A percentile compares a stretch with the other conserved stretches of the same genome.
These are phyloP conservation scores for Papiliotrema laurentii DNA, from an alignment of 1,284 basidiomycete genomes.

Conservation along the genomic window DNA sequence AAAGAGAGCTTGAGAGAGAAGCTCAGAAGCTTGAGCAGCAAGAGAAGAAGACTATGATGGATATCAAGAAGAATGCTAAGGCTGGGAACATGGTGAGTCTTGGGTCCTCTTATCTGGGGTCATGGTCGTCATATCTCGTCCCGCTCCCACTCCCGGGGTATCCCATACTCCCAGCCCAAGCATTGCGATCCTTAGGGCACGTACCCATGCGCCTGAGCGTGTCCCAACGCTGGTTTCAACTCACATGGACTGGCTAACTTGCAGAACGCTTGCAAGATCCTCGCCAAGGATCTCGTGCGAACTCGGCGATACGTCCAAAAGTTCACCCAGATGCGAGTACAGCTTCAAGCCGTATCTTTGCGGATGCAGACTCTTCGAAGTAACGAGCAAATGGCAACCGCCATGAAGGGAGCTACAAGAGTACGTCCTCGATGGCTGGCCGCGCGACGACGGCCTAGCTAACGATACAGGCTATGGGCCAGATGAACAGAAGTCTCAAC, in stretches of 20 bases:
- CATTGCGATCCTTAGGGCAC: no score
- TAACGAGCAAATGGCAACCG: constrained; percentile 98
- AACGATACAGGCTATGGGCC: constrained; percentile 80
- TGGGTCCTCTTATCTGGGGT: background rate
- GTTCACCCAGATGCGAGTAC: constrained; percentile 98
- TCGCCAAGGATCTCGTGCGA: constrained; percentile 97
- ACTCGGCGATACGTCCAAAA: constrained; percentile 94
- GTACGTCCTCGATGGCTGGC: no score
- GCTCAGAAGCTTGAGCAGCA: constrained; percentile 89
- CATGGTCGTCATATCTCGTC: background rate
- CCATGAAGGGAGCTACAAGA: constrained; percentile 95
- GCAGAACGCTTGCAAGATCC: constrained; percentile 96
- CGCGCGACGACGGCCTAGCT: background rate
- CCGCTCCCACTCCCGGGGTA: background rate
- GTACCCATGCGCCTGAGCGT: background rate
- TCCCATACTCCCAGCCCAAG: no score
- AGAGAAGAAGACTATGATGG: constrained; percentile 86
- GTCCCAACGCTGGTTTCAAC: no score
- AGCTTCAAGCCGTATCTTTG: constrained; percentile 91
- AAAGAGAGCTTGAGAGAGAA: constrained; percentile 94
- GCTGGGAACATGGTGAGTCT: constrained; percentile 83
- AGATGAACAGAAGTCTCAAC: constrained; percentile 95
- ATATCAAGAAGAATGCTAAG: constrained; percentile 96
- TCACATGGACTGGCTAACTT: constrained; percentile 25
- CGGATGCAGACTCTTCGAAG: constrained; percentile 94